phyloP scores from a whole-genome alignment of 2,329 filamentous ascomycete species.

The Fusarium proliferatum region DNA sequence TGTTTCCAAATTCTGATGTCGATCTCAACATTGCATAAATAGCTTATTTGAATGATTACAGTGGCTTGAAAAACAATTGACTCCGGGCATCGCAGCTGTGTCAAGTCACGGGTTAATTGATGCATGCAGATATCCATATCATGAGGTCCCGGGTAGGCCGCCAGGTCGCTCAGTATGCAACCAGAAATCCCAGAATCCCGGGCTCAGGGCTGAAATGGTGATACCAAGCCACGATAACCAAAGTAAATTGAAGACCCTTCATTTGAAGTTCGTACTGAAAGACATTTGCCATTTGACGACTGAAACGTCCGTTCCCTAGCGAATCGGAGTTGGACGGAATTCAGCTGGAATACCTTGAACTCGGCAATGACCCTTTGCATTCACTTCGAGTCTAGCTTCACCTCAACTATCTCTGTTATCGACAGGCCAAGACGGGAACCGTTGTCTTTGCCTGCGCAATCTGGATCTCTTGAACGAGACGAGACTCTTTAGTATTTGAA shows the following conservation, averaged over 20 bases:
- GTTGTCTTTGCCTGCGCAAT: slow-evolving; percentile 8
- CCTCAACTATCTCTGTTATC: not conserved
- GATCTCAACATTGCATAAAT: not conserved
- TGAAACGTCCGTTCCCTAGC: slow-evolving; percentile 2
- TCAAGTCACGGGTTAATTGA: not conserved
- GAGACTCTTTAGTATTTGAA: slow-evolving; percentile 6
- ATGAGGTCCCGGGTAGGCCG: not conserved
- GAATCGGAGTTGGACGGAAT: slow-evolving; percentile 1
- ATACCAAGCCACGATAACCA: not conserved
- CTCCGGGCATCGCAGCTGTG: not conserved
- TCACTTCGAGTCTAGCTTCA: slow-evolving; percentile 5
- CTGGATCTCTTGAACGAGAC: not conserved
- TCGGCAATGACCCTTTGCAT: not conserved
- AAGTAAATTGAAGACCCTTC: slow-evolving; percentile 12
- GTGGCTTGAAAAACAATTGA: not conserved
- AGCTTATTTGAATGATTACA: not conserved
- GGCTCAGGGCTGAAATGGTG: slow-evolving; percentile 4
- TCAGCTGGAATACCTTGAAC: slow-evolving; percentile 12
- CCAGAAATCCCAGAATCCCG: not conserved
- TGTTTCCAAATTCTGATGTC: not conserved
- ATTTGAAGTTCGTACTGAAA: not conserved
- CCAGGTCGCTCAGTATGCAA: too few relatives aligned
- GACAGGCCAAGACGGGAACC: slow-evolving; percentile 31
- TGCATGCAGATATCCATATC: not conserved
- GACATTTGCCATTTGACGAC: not conserved